Evolutionary conservation across 164 flowering plant species (phyloP), one percentile per base, ranked within the genome.

Genomic region (Cinnamomum micranthum): DNA sequence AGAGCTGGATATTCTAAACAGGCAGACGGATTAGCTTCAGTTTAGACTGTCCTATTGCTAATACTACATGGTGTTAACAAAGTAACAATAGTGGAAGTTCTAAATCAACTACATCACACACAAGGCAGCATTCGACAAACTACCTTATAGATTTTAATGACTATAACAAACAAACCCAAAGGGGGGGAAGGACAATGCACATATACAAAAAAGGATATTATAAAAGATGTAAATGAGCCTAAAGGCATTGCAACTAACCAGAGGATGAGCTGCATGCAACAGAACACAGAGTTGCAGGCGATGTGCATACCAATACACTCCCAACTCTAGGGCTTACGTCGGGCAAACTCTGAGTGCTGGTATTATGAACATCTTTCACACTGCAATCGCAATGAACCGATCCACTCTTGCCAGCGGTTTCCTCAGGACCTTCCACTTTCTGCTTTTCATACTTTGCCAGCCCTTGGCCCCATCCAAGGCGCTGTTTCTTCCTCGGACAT

Each of bases 401-500:
- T 27, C 72, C 88, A 78, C 77, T 82, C 74, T 83, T 82, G 62
- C 64, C 70, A 25, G 55, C 67, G 75, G 58, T 77, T 52, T 82
- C 93, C 59, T 88, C 92, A 64, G 92, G 94, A 33, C 85, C 96
- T 23, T 86, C 97, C 71, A 91, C 92, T 79, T 88, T 90, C 85
- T 88, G 83, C 79, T 91, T 94, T 83, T 96, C 99, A 79, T 91
- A 96, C 81, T 92, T 96, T n/a, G 99, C 99, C 81, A 96, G 86
- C 58, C 99, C 99, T 80, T 96, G 94, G 35, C 99, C 99, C 98
- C 98, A 96, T 27, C 92, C 92, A 66, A 96, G 98, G 22, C 99
- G 92, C 60, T 88, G 95, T 80, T 91, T 96, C 87, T 96, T 96
- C 85, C 88, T 84, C 41, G 92, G 81, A 55, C 80, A 73, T 12